Conservation (phyloP, 2,329 filamentous ascomycete genomes). For the Colletotrichum australisinense region DNA sequence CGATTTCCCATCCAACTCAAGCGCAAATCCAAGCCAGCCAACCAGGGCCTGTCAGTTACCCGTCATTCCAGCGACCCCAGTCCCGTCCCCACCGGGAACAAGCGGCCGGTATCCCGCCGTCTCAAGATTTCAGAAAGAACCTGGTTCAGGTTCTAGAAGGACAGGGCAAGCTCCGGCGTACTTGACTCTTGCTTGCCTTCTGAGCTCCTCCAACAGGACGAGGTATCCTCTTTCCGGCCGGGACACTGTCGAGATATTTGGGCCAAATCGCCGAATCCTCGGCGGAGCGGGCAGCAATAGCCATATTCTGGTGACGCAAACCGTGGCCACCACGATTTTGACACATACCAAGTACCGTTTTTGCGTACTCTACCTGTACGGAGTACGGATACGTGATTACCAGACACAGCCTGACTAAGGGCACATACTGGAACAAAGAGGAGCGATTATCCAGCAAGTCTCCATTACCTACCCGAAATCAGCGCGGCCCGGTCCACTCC, state of each 20-base stretch:
- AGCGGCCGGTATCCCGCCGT: slow-evolving; percentile 30
- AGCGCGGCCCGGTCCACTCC: slow-evolving; percentile 26
- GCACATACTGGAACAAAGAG: background rate
- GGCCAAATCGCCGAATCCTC: background rate
- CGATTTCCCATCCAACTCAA: background rate
- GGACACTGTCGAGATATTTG: background rate
- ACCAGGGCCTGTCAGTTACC: slow-evolving; percentile 15
- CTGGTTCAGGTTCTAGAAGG: slow-evolving; percentile 32
- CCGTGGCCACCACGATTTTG: background rate
- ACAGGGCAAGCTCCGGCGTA: slow-evolving; percentile 15
- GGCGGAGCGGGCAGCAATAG: background rate
- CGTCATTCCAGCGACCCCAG: slow-evolving; percentile 28
- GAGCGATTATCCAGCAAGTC: slow-evolving; percentile 1
- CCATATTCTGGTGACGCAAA: background rate
- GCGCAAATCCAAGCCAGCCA: slow-evolving; percentile 1
- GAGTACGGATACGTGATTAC: background rate
- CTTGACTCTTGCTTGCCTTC: slow-evolving; percentile 6
- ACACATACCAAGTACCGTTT: background rate
- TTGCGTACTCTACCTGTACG: background rate
- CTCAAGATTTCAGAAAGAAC: slow-evolving; percentile 33
- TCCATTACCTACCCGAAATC: slow-evolving; percentile 12
- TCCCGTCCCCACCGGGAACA: slow-evolving; percentile 31
- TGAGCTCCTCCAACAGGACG: background rate
- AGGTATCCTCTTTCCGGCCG: slow-evolving; percentile 7
- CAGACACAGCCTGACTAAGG: slow-evolving; percentile 6